Percentiles rank a stretch among this genome's conserved stretches.
Evolutionary conservation across 768 basidiomycete species (phyloP).

Genomic region (Podaxis carcinomalis): DNA sequence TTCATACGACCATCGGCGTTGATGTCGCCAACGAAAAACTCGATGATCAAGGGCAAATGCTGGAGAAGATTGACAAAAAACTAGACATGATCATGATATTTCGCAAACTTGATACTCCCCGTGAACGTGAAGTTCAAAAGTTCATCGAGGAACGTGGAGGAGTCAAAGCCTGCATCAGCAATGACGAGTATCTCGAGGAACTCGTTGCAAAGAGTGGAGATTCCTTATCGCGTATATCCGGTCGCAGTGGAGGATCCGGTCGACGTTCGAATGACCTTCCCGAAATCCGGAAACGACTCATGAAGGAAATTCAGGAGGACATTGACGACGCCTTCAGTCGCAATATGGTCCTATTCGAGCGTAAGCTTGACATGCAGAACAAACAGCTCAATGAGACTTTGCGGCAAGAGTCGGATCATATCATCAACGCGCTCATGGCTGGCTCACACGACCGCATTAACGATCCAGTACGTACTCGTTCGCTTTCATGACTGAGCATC

Average conservation of each 20-base stretch:
- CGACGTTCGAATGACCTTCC: constrained; percentile 23
- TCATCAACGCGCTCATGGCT: constrained; percentile 33
- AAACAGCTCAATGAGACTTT: constrained; percentile 29
- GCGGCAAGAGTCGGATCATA: constrained; percentile 29
- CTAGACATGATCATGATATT: constrained; percentile 32
- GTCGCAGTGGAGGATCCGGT: constrained; percentile 16
- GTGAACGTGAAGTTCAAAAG: constrained; percentile 31
- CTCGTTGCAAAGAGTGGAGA: constrained; percentile 28
- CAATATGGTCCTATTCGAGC: constrained; percentile 39
- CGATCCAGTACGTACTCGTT: constrained; percentile 27
- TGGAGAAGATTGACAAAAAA: constrained; percentile 23
- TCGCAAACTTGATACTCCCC: constrained; percentile 31
- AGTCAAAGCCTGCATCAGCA: constrained; percentile 26
- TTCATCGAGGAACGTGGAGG: constrained; percentile 39
- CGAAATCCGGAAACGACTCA: constrained; percentile 22
- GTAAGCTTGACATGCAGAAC: constrained; percentile 41
- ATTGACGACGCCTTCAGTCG: constrained; percentile 30
- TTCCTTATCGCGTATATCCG: constrained; percentile 21
- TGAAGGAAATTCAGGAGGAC: constrained; percentile 30
- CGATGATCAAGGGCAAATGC: constrained; percentile 14
- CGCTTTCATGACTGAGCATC: neutral
- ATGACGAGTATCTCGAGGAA: constrained; percentile 28
- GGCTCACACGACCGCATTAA: constrained; percentile 42
- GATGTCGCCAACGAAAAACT: constrained; percentile 29
- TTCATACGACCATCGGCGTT: constrained; percentile 34